Evolutionary conservation across 441 rosid genomes (phyloP).

Genomic region (Breynia disticha): DNA sequence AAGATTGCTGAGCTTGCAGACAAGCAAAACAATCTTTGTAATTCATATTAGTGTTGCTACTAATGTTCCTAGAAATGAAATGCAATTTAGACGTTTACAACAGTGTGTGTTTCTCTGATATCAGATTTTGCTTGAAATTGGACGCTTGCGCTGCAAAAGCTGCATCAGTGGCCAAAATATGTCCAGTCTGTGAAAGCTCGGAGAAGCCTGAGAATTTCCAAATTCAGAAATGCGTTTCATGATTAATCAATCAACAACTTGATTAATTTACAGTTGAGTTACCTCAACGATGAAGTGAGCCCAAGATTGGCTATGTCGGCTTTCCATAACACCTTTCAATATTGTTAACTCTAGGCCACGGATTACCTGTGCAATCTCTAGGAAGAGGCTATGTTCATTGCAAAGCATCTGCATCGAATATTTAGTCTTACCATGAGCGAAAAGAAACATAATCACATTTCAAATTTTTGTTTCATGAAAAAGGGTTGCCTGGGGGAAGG

Average conservation of each 20-base stretch:
- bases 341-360: slow-evolving; percentile 36
- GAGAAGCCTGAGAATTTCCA: slow-evolving; percentile 29
- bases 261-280: background rate
- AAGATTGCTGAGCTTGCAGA: background rate
- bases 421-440: background rate
- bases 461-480: background rate
- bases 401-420: slow-evolving; percentile 42
- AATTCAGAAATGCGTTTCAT: background rate
- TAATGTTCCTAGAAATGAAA: background rate
- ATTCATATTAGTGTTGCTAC: background rate
- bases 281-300: slow-evolving; percentile 67
- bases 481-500: background rate
- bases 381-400: slow-evolving; percentile 36
- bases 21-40: background rate
- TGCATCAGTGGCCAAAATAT: slow-evolving; percentile 77
- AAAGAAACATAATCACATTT: background rate
- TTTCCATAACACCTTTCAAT: slow-evolving; percentile 39
- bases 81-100: background rate
- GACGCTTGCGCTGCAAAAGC: slow-evolving; percentile 35
- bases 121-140: slow-evolving; percentile 27
- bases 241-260: background rate
- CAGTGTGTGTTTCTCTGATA: background rate
- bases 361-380: slow-evolving; percentile 53
- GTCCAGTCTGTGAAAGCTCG: slow-evolving; percentile 50
- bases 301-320: slow-evolving; percentile 33